Percentiles rank a stretch among this genome's conserved stretches.
phyloP scores from a whole-genome alignment of 768 basidiomycete species.

The Lactarius indigo region DNA sequence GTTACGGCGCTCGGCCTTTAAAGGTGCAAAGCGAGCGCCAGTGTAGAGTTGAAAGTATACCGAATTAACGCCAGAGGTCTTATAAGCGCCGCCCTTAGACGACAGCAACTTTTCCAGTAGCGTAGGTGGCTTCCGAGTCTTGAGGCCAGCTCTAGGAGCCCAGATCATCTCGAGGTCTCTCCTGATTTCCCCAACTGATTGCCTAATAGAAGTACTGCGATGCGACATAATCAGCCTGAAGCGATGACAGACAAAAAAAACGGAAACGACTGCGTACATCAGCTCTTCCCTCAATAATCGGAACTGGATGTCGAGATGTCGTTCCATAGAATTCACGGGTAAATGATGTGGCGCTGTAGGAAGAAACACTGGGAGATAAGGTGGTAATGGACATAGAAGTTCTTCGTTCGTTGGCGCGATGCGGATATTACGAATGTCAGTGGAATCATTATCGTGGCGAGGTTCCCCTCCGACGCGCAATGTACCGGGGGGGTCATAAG shows the following conservation, averaged over 20 bases:
- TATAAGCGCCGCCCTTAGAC: conserved; percentile 58
- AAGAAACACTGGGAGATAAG: conserved; percentile 62
- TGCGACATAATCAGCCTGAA: not conserved
- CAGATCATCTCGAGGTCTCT: conserved; percentile 24
- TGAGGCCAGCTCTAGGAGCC: not conserved
- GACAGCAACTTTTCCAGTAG: conserved; percentile 44
- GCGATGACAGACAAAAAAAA: not conserved
- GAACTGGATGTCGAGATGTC: conserved; percentile 70
- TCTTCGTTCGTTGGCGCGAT: conserved; percentile 70
- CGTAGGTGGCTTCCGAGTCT: conserved; percentile 30
- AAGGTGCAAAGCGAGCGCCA: conserved; percentile 43
- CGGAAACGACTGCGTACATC: conserved; percentile 40
- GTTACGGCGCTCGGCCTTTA: conserved; percentile 48
- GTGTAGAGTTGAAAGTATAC: conserved; percentile 65
- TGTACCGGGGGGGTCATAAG: conserved; percentile 55
- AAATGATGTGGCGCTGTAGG: conserved; percentile 61
- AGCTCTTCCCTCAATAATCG: conserved; percentile 71
- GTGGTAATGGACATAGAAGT: conserved; percentile 43
- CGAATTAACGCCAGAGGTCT: conserved; percentile 40
- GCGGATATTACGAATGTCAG: conserved; percentile 54
- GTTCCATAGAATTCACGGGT: conserved; percentile 55
- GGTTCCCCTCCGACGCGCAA: conserved; percentile 43
- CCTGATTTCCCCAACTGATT: too few species aligned
- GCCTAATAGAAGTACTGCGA: conserved; percentile 17
- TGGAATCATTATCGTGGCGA: conserved; percentile 67